phyloP scores from a whole-genome alignment of 1,284 basidiomycete genomes.

The Trametes polyzona region DNA sequence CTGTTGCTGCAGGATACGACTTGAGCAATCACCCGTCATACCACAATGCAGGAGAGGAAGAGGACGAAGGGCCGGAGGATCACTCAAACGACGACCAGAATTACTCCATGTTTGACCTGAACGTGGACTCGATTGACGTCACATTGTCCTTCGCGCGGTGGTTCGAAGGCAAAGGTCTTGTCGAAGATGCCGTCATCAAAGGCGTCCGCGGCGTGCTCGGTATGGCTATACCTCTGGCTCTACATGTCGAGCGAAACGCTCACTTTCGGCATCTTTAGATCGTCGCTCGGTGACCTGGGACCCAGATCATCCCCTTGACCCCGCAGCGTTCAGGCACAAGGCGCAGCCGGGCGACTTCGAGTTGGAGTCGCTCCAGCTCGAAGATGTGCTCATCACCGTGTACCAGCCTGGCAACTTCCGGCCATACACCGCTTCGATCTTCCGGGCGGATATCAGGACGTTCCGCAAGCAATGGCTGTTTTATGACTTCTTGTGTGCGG shows the following conservation, averaged over 20 bases:
- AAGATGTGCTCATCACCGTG: slow-evolving; percentile 93
- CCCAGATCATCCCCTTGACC: slow-evolving; percentile 76
- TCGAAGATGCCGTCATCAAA: slow-evolving; percentile 90
- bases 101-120: slow-evolving; percentile 90
- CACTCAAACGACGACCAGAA: slow-evolving; percentile 57
- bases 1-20: slow-evolving; percentile 71
- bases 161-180: slow-evolving; percentile 94
- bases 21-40: slow-evolving; percentile 76
- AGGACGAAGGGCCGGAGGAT: slow-evolving; percentile 27
- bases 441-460: slow-evolving; percentile 86
- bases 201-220: slow-evolving; percentile 95
- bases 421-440: slow-evolving; percentile 94
- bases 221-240: slow-evolving; percentile 40
- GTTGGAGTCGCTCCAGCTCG: slow-evolving; percentile 86
- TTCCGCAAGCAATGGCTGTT: slow-evolving; percentile 96
- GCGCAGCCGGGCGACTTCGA: slow-evolving; percentile 88
- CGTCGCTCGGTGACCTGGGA: slow-evolving; percentile 91
- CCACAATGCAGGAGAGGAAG: slow-evolving; percentile 59
- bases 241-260: background rate
- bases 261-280: slow-evolving; percentile 61
- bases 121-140: slow-evolving; percentile 94
- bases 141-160: slow-evolving; percentile 92
- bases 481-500: slow-evolving; percentile 90
- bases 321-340: slow-evolving; percentile 79
- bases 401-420: slow-evolving; percentile 94